Evolutionary conservation across 345 rosid genomes (phyloP).

Genomic region (Toxicodendron radicans): DNA sequence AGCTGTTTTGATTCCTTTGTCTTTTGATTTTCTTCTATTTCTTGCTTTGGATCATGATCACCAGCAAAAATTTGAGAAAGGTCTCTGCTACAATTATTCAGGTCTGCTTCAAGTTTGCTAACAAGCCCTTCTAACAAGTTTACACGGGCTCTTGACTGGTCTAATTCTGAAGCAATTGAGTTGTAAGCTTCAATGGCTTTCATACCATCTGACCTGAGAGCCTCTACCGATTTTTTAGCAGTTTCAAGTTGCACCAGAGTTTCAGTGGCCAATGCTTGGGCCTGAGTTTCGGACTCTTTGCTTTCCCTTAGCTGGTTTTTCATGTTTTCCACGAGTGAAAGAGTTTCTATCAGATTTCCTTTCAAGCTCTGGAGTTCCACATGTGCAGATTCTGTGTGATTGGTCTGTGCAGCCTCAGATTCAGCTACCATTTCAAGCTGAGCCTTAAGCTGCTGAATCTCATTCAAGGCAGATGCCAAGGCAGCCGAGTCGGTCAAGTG

Average conservation of each 20-base stretch:
- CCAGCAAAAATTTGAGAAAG: conserved; percentile 14
- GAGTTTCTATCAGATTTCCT: conserved; percentile 60
- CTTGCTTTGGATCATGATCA: conserved; percentile 29
- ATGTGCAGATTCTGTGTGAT: conserved; percentile 51
- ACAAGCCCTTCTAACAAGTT: conserved; percentile 54
- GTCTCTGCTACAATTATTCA: conserved; percentile 13
- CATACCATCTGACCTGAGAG: conserved; percentile 54
- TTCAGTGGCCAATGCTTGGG: conserved; percentile 54
- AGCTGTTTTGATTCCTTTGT: conserved; percentile 38
- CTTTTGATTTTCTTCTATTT: conserved; percentile 30
- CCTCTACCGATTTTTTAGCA: conserved; percentile 67
- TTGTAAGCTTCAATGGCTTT: conserved; percentile 62
- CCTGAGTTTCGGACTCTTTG: conserved; percentile 78
- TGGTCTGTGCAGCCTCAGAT: conserved; percentile 57
- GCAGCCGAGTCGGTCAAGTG: conserved; percentile 52
- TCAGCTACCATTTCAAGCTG: conserved; percentile 63
- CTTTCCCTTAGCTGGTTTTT: conserved; percentile 67
- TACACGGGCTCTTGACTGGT: conserved; percentile 59
- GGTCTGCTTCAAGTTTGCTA: conserved; percentile 32
- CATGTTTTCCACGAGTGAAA: conserved; percentile 68
- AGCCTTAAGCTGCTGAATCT: conserved; percentile 66
- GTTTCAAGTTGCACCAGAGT: conserved; percentile 75
- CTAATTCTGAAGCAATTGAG: conserved; percentile 61
- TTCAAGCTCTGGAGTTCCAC: conserved; percentile 66
- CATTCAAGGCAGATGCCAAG: conserved; percentile 61